Evolutionary conservation across 2,329 filamentous ascomycete genomes (phyloP), one percentile per base, ranked within the genome.

Genomic region (Exophiala phaeomuriformis): DNA sequence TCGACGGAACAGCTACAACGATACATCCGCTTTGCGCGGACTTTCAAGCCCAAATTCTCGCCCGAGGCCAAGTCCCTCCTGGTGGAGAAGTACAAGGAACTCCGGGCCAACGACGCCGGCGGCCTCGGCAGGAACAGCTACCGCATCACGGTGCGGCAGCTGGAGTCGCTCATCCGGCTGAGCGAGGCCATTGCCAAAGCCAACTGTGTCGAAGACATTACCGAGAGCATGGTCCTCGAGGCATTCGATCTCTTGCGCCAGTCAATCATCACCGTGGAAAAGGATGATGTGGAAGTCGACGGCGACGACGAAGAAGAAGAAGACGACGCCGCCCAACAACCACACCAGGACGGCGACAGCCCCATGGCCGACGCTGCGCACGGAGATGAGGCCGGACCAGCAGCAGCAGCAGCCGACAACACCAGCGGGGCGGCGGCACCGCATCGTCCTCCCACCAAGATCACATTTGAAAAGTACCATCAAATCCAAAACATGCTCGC

Each of bases 171-270:
- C 79, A 97, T 98, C 62, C 89, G 93, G 60, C 75, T 98, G 52
- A 91, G 86, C 51, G 93, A 98, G 71, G 93, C 93, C n/a, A 96
- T 98, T 62, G 93, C 93, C 54, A 97, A 97, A 72, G 89, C 90
- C 54, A 97, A 95, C 68, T 98, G 93, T 67, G 89, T 95, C 9
- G 87, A 91, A 64, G 90, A 96, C 59, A 86, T 98, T 57, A 84
- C 83, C 0, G 79, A 86, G 1, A 80, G 81, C 0, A 95, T 97
- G 71, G 93, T 98, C 10, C 80, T 86, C 39, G 93, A 98, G 71
- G 93, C 91, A 0, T 97, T 86, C 70, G 89, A 93, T 63, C 79
- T 98, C 6, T 80, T 98, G 8, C 79, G 90, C 40, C 90, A 96
- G 71, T 93, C 87, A 69, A 98, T 98, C 68, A 96, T 98, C 64